Base-by-base conservation (phyloP, 2,329 filamentous ascomycete species). In the Xylaria sp. region DNA sequence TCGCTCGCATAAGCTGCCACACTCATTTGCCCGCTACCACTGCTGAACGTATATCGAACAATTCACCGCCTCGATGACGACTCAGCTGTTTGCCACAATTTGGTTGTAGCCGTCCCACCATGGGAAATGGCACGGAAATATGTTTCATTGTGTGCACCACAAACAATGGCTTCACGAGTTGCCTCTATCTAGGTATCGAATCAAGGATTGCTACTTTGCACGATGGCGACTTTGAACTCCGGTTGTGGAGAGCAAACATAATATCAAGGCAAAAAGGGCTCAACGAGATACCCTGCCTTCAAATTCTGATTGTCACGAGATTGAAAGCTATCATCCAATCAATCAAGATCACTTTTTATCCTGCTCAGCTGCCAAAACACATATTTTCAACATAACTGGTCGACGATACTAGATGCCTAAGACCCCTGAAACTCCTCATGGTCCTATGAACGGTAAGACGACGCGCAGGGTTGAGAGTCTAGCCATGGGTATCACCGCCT, bases 1-100 rank as follows among this genome's bases (percentile, higher is more conserved):
- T 15, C n/a, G 21, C 40, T 40, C 52, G 37, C 38, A 35, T 28
- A n/a, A 42, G 23, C n/a, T 17, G 19, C n/a, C n/a, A 56, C 17
- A 6, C 7, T 25, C 17, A 35, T 6, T 38, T 8, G 23, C 28
- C 38, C 11, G 15, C 21, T 37, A 14, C 45, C 28, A 11, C 19
- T 15, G 35, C 51, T 31, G 15, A 17, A 57, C 25, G 25, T n/a
- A 33, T 19, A n/a, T 57, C 14, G n/a, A 43, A 35, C 2, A 14
- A 8, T 19, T 62, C 60, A 62, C 60, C 60, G 60, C 60, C 28
- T 58, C 33, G n/a, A 45, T n/a, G 21, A 19, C 19, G 35, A 33
- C 28, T 33, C 40, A 17, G 5, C 11, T 17, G 43, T 9, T 49
- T 14, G 59, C 59, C 47, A 61, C 47, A 19, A 12, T 9, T 15